Evolutionary conservation across 2,329 filamentous ascomycete genomes (phyloP), one percentile per base, ranked within the genome.

Genomic region (Nothopassalora personata): DNA sequence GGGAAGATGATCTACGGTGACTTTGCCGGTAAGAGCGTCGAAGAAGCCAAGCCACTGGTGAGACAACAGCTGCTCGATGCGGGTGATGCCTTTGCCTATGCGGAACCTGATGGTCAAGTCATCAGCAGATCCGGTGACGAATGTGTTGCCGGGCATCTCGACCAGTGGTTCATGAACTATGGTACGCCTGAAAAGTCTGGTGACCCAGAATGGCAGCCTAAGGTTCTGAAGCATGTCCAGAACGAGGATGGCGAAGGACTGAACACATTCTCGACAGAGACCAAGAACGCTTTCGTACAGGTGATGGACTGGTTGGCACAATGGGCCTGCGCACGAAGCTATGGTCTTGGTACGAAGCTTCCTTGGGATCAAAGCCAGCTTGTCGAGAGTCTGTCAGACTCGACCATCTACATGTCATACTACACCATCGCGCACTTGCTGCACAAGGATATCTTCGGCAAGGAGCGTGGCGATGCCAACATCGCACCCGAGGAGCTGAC

Each of bases 101-200:
- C 90, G 11, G 94, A 99, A 75, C 94, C 94, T 2, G 92, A 97
- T 74, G 88, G 89, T 68, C 85, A 88, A 75, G 94, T 97, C 65
- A 85, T 95, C 61, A 93, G 88, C 71, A 84, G 94, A 75, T 95
- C 90, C 67, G 90, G 88, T 30, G 93, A 97, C 71, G 90, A 95
- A 67, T 97, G 94, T 73, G 91, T 96, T 59, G 93, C 94, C 60
- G 89, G 91, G 31, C 86, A 93, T 66, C 86, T 97, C 71, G 93
- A 97, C 68, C 94, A 99, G 76, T 99, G 94, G 92, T 99, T 96
- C 77, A 80, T 99, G 68, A 93, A 97, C 77, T 99, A 99, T 71
- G 94, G 94, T 62, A 76, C 74, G 18, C 72, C 75, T 19, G 77
- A 76, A 48, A 77, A 77, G 54, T 89, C 92, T 76, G 90, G 90